phyloP scores from a whole-genome alignment of 2,329 filamentous ascomycete genomes.

The Stachybotrys chartarum region DNA sequence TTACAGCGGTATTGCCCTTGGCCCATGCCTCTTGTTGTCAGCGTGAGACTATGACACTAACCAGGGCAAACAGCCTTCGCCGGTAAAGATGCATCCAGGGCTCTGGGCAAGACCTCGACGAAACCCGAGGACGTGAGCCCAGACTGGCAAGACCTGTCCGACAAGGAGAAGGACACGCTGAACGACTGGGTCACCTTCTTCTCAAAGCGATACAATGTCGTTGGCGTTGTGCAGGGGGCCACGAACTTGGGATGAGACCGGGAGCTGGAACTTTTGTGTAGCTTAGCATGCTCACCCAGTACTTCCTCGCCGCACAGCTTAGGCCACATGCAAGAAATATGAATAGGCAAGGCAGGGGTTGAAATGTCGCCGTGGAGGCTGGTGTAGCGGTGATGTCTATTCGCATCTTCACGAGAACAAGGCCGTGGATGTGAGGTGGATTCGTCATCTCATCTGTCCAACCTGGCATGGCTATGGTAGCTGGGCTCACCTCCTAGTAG shows the following conservation, averaged over 20 bases:
- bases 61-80: conserved; percentile 64
- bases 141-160: conserved; percentile 75
- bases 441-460: too few relatives aligned
- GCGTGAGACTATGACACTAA: conserved; percentile 3
- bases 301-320: background rate
- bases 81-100: conserved; percentile 92
- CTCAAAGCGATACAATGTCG: conserved; percentile 90
- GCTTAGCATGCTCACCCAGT: too few relatives aligned
- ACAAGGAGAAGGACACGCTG: conserved; percentile 78
- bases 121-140: conserved; percentile 76
- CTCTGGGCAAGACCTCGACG: conserved; percentile 77
- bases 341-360: background rate
- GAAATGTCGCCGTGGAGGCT: too few relatives aligned
- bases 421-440: too few relatives aligned
- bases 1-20: conserved; percentile 64
- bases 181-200: conserved; percentile 96
- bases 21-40: background rate
- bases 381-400: too few relatives aligned
- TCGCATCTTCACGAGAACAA: too few relatives aligned
- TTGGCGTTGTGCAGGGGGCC: conserved; percentile 59
- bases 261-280: background rate
- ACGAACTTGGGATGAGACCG: conserved; percentile 41
- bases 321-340: background rate
- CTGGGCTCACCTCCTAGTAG: too few relatives aligned
- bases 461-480: too few relatives aligned